Base-by-base conservation (phyloP, 306 rosid genomes). In the Trifolium pratense region DNA sequence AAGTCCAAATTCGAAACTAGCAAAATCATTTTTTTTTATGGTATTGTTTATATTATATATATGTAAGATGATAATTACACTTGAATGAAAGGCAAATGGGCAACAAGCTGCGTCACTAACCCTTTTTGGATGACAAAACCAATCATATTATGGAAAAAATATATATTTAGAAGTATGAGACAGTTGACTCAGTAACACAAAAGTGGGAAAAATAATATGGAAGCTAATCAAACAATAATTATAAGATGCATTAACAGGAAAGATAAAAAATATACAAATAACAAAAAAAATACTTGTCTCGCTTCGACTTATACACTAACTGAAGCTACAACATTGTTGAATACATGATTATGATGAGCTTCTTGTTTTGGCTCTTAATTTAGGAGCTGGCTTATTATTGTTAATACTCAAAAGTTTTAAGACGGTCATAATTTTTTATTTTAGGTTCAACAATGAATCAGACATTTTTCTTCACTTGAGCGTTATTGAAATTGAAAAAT, bases 391-490 rank as follows among this genome's bases (percentile, higher is more conserved):
- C 15, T 37, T 17, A 48, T 37, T 17, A 48, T 39, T 17, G 23
- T 26, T 29, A 58, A 74, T 49, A 26, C 45, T 45, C 49, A 17
- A 12, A 15, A 20, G 67, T 40, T 36, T 29, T 21, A 3, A 42
- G 3, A 12, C n/a, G n/a, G 39, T 53, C n/a, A 66, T 23, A 62
- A 48, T 48, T 16, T 2, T 17, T 34, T 11, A 7, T 4, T 43
- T 21, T 25, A 25, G 11, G 57, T 65, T 75, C 72, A 36, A 65
- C 5, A 62, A 74, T 14, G 34, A 74, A 64, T 34, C 26, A 7
- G 2, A 64, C 26, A 34, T 21, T 23, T 10, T 51, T 6, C 14
- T 21, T 31, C 10, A 5, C 46, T 61, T 23, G 40, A 15, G 56
- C 29, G 3, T 37, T 29, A 29, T 29, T 29, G 32, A 29, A 29